phyloP scores from a whole-genome alignment of 1,284 basidiomycete species.

The Rhodotorula mucilaginosa region DNA sequence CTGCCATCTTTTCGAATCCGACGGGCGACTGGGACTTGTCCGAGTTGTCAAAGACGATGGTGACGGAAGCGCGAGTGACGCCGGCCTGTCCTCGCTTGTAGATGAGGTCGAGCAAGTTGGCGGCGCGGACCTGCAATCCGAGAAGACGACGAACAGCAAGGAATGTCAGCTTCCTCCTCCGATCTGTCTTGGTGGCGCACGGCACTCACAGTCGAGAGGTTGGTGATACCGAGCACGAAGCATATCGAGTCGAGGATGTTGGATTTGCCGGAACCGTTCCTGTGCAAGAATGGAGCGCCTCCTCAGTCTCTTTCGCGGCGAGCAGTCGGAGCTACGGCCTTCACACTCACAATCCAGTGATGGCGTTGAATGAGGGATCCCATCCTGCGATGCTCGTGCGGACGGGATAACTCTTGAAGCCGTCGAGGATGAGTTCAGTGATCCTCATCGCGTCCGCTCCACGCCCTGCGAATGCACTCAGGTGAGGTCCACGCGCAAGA shows the following conservation, averaged over 20 bases:
- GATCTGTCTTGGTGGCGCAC: neutral
- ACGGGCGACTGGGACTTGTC: constrained; percentile 81
- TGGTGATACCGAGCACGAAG: constrained; percentile 94
- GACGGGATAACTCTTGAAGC: constrained; percentile 52
- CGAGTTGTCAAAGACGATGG: constrained; percentile 99
- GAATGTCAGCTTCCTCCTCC: neutral
- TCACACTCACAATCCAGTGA: constrained; percentile 47
- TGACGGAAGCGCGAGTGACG: constrained; percentile 94
- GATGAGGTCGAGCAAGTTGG: constrained; percentile 95
- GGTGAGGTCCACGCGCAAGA: too few species aligned
- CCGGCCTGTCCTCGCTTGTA: constrained; percentile 98
- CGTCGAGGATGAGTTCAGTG: constrained; percentile 53
- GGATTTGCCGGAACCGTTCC: constrained; percentile 70
- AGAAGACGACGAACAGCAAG: neutral
- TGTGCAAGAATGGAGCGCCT: constrained; percentile 1
- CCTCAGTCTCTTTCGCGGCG: neutral
- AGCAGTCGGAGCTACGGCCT: neutral
- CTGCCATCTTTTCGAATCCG: constrained; percentile 75
- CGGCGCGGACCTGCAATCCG: constrained; percentile 74
- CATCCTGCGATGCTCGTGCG: constrained; percentile 52
- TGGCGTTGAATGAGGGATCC: constrained; percentile 53
- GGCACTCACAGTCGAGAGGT: constrained; percentile 71
- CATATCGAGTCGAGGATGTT: constrained; percentile 98
- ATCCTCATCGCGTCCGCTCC: constrained; percentile 46
- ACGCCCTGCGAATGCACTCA: neutral